Percentiles rank a stretch among this genome's conserved stretches.
Conservation (phyloP, 176 grass and related monocot genomes). For the Carex cristatella region DNA sequence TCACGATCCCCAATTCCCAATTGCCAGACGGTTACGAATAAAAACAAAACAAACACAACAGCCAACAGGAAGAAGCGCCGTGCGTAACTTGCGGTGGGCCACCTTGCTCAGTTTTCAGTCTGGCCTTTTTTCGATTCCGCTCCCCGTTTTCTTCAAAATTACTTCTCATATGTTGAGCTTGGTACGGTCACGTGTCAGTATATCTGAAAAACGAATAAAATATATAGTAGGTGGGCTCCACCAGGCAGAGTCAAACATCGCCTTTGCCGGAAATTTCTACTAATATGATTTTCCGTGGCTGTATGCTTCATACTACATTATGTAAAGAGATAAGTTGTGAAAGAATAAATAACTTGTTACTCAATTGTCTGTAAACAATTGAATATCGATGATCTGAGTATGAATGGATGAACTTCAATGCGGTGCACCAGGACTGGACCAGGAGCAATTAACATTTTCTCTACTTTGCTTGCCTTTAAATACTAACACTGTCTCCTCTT, state of each 20-base stretch:
- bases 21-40: slow-evolving; percentile 2
- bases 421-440: background rate
- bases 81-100: background rate
- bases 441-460: background rate
- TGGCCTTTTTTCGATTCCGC: background rate
- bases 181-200: background rate
- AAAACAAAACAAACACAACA: background rate
- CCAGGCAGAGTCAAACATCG: background rate
- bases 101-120: background rate
- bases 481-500: slow-evolving; percentile 7
- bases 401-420: background rate
- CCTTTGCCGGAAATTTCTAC: background rate
- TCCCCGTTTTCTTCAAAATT: background rate
- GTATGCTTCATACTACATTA: background rate
- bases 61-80: background rate
- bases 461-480: slow-evolving; percentile 22
- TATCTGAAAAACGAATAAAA: background rate
- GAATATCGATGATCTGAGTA: background rate
- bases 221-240: background rate
- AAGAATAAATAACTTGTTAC: background rate
- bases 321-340: background rate
- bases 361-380: background rate
- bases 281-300: background rate
- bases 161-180: background rate
- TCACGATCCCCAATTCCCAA: background rate